phyloP scores from a whole-genome alignment of 2,329 filamentous ascomycete genomes.

The Diaporthe amygdali region DNA sequence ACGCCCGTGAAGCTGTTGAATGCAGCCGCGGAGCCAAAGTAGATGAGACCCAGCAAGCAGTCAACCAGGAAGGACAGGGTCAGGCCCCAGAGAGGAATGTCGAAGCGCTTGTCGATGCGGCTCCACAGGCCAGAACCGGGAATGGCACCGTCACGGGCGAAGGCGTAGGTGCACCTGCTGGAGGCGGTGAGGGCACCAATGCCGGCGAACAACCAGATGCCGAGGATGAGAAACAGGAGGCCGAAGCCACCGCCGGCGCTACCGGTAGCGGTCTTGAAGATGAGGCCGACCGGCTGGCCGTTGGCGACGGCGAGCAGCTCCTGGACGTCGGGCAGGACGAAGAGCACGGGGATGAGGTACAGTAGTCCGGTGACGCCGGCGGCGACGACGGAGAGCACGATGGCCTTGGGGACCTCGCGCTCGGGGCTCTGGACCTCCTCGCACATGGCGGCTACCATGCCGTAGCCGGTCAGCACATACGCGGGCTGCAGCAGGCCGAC shows the following conservation, averaged over 20 bases:
- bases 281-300: conserved; percentile 75
- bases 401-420: conserved; percentile 73
- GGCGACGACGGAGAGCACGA: conserved; percentile 71
- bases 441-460: conserved; percentile 75
- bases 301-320: conserved; percentile 69
- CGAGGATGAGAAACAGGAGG: conserved; percentile 75
- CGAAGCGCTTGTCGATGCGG: conserved; percentile 66
- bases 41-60: conserved; percentile 76
- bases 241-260: conserved; percentile 76
- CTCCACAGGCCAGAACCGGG: conserved; percentile 72
- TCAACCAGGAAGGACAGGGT: conserved; percentile 71
- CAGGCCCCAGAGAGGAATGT: conserved; percentile 74
- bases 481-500: conserved; percentile 71
- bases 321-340: conserved; percentile 73
- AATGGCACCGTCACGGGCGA: conserved; percentile 77
- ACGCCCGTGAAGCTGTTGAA: conserved; percentile 84
- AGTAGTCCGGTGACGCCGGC: conserved; percentile 69
- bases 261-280: conserved; percentile 79
- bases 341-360: conserved; percentile 77
- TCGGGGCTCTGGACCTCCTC: conserved; percentile 74
- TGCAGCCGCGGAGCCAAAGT: conserved; percentile 77
- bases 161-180: conserved; percentile 76
- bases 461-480: conserved; percentile 69
- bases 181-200: conserved; percentile 77
- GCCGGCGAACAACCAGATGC: conserved; percentile 79